Evolutionary conservation across 805 yeast genomes (phyloP).

Genomic region (Candida montana): DNA sequence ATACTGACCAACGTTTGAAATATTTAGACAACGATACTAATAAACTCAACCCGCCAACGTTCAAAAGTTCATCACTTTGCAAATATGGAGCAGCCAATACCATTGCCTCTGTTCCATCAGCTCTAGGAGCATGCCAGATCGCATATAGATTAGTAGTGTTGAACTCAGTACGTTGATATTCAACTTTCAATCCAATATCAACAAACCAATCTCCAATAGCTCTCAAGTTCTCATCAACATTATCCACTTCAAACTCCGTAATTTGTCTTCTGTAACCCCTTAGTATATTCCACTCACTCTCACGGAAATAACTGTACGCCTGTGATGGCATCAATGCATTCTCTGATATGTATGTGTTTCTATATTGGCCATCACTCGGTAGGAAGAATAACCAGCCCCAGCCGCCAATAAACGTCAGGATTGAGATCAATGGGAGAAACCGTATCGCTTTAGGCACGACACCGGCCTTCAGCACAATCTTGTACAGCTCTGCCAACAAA

Average conservation of each 20-base stretch:
- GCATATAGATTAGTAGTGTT: conserved; percentile 62
- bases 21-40: conserved; percentile 71
- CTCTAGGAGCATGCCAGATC: conserved; percentile 85
- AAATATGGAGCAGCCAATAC: conserved; percentile 86
- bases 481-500: conserved; percentile 39
- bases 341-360: conserved; percentile 85
- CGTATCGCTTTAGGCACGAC: conserved; percentile 40
- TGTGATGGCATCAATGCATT: conserved; percentile 97
- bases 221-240: conserved; percentile 34
- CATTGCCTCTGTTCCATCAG: conserved; percentile 94
- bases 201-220: conserved; percentile 54
- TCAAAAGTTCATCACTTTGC: conserved; percentile 57
- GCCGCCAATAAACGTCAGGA: conserved; percentile 41
- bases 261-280: conserved; percentile 67
- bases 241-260: conserved; percentile 28
- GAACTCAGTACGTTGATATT: conserved; percentile 32
- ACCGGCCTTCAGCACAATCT: conserved; percentile 39
- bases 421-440: conserved; percentile 38
- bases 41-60: conserved; percentile 77
- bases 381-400: conserved; percentile 54
- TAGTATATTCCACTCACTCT: conserved; percentile 88
- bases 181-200: conserved; percentile 68
- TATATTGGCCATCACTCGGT: conserved; percentile 77
- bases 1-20: conserved; percentile 79
- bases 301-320: conserved; percentile 86